Evolutionary conservation across 441 rosid genomes (phyloP).

Genomic region (Populus hybrid): DNA sequence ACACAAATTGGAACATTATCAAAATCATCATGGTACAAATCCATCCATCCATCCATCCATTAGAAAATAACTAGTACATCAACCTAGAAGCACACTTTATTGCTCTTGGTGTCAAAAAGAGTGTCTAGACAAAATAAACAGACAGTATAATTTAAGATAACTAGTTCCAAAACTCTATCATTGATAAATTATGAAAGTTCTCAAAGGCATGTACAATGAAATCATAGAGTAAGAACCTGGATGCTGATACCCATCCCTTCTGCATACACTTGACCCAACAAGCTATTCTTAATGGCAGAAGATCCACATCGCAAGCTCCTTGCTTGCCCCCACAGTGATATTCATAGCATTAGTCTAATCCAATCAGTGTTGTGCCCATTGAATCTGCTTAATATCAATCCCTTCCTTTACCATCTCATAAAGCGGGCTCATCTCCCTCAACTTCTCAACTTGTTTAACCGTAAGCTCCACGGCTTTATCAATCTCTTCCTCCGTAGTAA

Average conservation of each 20-base stretch:
- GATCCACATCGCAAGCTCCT: conserved; percentile 7
- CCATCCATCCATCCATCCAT: background rate
- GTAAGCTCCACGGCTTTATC: conserved; percentile 81
- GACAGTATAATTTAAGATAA: conserved; percentile 8
- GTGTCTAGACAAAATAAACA: background rate
- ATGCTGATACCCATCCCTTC: background rate
- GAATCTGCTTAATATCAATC: conserved; percentile 77
- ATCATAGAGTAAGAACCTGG: conserved; percentile 14
- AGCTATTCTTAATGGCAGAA: conserved; percentile 4
- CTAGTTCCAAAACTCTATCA: conserved; percentile 13
- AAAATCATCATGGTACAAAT: background rate
- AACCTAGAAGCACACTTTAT: conserved; percentile 16
- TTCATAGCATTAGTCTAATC: background rate
- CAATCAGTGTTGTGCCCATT: conserved; percentile 88
- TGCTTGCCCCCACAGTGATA: background rate
- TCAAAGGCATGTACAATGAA: conserved; percentile 20
- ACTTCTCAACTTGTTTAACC: conserved; percentile 76
- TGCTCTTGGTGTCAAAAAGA: conserved; percentile 6
- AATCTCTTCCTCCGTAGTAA: conserved; percentile 83
- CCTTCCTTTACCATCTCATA: conserved; percentile 98
- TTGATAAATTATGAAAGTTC: conserved; percentile 19
- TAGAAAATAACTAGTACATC: conserved; percentile 6
- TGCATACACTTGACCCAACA: conserved; percentile 9
- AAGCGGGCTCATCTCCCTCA: conserved; percentile 96
- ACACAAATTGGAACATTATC: background rate